Base-by-base conservation (phyloP, 768 basidiomycete species). In the Xanthoconium purpureum region DNA sequence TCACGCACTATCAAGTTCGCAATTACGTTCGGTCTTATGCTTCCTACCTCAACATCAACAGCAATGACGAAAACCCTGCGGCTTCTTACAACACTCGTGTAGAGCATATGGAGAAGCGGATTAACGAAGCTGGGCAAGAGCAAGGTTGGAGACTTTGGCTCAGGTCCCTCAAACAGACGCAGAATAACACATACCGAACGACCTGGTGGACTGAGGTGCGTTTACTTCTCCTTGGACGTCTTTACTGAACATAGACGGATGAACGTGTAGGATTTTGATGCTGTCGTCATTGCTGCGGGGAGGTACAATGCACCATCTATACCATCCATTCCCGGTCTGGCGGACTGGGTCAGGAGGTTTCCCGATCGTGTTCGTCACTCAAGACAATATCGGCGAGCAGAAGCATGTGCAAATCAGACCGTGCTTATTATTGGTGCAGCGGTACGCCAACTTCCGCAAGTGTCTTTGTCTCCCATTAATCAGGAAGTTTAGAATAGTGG, bases 31-130 rank as follows among this genome's bases (percentile, higher is more conserved):
- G 59, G 14, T 61, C 60, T 15, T 61, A 61, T 24, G 50, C 59
- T 12, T 60, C 59, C 9, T 61, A 51, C 28, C 54, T 61, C 8
- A 47, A 47, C 29, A 36, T 61, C 17, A 61, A 61, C 12, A 61
- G 59, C 37, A 61, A 80, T 50, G 79, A 80, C 49, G 64, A 66
- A 9, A 78, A 73, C 51, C 67, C 71, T 0, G 63, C 72, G 24
- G 55, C 73, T 2, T 72, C 73, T 3, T 80, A 77, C 65, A 77
- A 78, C 63, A 81, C 80, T 0, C 76, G 80, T 11, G 78, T 82
- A 8, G 79, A 82, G 52, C 66, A 64, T 13, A 66, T 77, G 32
- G 73, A 79, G 55, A 81, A 81, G 54, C 61, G 69, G 0, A 49
- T 63, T n/a, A 63, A 73, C 53, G 6, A 56, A 32, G 36, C 32